Conservation (phyloP, 78 protist genomes). For the Isochrysis galbana region DNA sequence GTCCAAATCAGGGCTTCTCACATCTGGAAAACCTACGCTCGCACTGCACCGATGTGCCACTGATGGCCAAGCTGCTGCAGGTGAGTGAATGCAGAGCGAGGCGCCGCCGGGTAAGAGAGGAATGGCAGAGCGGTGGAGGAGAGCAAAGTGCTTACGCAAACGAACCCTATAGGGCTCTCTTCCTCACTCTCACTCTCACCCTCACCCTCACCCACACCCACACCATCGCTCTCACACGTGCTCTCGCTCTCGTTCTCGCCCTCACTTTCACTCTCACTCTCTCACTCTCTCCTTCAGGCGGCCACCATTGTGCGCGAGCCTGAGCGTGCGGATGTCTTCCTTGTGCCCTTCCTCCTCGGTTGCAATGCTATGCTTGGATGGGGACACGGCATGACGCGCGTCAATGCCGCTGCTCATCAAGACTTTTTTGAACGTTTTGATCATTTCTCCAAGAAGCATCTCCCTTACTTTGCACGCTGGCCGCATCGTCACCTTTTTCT, state of each 20-base stretch:
- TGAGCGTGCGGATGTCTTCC: not conserved
- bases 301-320: not conserved
- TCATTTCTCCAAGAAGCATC: not conserved
- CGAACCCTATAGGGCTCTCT: too few species aligned
- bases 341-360: slow-evolving; percentile 8
- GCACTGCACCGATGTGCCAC: slow-evolving; percentile 25
- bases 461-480: not conserved
- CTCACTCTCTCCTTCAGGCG: too few species aligned
- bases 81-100: too few species aligned
- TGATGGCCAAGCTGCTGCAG: slow-evolving; percentile 5
- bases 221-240: too few species aligned
- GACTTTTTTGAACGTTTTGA: not conserved
- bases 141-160: too few species aligned
- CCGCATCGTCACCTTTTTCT: slow-evolving; percentile 15
- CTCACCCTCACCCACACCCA: too few species aligned
- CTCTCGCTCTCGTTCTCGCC: too few species aligned
- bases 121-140: too few species aligned
- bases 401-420: not conserved
- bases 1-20: not conserved
- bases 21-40: not conserved
- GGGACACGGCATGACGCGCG: not conserved
- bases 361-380: slow-evolving; percentile 18
- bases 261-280: too few species aligned
- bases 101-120: too few species aligned
- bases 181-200: too few species aligned